These are phyloP conservation scores for Colletotrichum chrysophilum DNA, from an alignment of 2,329 filamentous ascomycete species.

Conservation along the genomic window DNA sequence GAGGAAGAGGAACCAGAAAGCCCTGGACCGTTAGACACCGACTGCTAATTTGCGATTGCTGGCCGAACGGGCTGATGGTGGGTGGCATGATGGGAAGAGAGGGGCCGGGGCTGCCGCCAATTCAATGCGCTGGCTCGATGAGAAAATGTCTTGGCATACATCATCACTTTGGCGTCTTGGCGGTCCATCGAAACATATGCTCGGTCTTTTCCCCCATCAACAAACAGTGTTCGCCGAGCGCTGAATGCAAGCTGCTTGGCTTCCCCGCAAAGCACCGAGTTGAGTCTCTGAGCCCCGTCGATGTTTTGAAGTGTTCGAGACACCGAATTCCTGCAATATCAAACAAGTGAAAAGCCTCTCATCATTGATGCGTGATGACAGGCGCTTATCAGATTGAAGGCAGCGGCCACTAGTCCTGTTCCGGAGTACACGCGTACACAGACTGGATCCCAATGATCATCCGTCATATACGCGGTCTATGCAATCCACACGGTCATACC, in stretches of 20 bases:
- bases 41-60: not conserved
- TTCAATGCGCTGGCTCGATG: not conserved
- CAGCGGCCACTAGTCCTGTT: not conserved
- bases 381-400: not conserved
- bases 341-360: not conserved
- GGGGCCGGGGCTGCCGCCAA: constrained; percentile 3
- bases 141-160: constrained; percentile 7
- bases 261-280: not conserved
- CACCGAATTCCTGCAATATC: not conserved
- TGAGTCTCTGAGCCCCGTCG: not conserved
- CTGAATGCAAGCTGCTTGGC: not conserved
- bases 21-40: not conserved
- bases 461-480: not conserved
- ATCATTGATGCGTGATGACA: not conserved
- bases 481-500: not conserved
- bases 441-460: not conserved
- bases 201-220: not conserved
- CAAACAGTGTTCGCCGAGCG: not conserved
- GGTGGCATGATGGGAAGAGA: not conserved
- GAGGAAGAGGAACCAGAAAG: not conserved
- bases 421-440: not conserved
- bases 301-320: not conserved
- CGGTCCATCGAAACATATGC: not conserved
- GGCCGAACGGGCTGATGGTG: not conserved
- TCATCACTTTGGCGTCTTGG: not conserved